Conservation (phyloP, 495 filamentous ascomycete genomes). For the Staphylotrichum longicolle region DNA sequence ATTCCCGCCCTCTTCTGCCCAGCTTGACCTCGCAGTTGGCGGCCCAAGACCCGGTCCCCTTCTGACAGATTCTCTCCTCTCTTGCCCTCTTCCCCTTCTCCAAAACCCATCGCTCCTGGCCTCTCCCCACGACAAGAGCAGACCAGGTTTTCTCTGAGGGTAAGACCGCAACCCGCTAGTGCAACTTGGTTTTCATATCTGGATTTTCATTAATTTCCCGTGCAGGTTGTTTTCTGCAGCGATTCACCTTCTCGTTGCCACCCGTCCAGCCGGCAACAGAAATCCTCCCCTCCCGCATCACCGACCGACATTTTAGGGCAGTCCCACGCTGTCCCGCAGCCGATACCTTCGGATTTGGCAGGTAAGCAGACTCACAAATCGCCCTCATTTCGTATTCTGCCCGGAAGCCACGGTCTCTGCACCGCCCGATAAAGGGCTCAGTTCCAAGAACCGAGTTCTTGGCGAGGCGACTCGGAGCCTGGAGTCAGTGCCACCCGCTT, state of each 20-base stretch:
- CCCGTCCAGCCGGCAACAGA: constrained; percentile 19
- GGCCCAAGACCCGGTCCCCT: constrained; percentile 6
- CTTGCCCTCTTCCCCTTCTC: constrained; percentile 7
- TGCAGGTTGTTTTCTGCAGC: constrained; percentile 8
- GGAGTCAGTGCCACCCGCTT: constrained; percentile 4
- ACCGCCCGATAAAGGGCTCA: constrained; percentile 8
- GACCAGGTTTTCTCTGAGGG: constrained; percentile 21
- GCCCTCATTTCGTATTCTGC: neutral
- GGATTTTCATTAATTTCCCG: constrained; percentile 5
- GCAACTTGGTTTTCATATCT: constrained; percentile 8
- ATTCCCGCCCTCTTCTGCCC: constrained; percentile 6
- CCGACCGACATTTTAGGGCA: constrained; percentile 5
- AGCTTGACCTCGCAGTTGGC: constrained; percentile 1
- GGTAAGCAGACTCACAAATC: constrained; percentile 15
- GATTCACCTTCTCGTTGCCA: constrained; percentile 18
- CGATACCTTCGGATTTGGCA: constrained; percentile 6
- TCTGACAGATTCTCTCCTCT: constrained; percentile 17
- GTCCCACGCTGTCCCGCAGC: constrained; percentile 9
- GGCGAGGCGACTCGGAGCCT: constrained; percentile 5
- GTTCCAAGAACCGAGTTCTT: constrained; percentile 10
- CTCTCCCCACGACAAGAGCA: constrained; percentile 20
- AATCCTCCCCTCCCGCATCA: constrained; percentile 13
- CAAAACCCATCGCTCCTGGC: constrained; percentile 25
- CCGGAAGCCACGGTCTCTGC: neutral
- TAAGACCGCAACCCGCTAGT: constrained; percentile 19